phyloP scores from a whole-genome alignment of 768 basidiomycete species.

The Melanogaster broomeanus region DNA sequence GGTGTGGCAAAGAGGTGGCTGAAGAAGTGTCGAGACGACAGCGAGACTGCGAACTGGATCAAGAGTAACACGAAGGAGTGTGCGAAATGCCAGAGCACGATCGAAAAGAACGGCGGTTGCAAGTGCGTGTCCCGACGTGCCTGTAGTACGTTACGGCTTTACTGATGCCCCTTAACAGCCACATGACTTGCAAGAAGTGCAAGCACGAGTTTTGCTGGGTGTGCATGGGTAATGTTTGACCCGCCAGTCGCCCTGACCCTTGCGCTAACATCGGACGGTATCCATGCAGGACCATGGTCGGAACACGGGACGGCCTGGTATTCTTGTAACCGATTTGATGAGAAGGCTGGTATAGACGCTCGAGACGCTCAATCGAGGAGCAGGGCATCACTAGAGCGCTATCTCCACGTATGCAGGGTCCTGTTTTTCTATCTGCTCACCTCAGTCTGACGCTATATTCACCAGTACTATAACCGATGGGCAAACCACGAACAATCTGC shows the following conservation, averaged over 20 bases:
- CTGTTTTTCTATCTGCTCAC: not conserved
- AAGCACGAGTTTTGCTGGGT: constrained; percentile 99
- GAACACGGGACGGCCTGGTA: constrained; percentile 99
- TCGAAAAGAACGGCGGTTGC: constrained; percentile 99
- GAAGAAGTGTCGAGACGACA: constrained; percentile 96
- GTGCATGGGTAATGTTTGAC: constrained; percentile 77
- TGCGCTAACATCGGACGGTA: constrained; percentile 12
- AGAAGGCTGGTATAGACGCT: constrained; percentile 83
- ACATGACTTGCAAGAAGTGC: constrained; percentile 99
- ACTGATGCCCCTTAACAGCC: constrained; percentile 49
- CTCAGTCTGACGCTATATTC: constrained; percentile 1
- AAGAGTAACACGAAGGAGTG: constrained; percentile 99
- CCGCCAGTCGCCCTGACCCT: not conserved
- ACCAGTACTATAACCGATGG: constrained; percentile 98
- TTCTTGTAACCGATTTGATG: constrained; percentile 96
- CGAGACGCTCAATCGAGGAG: constrained; percentile 91
- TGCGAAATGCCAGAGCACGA: constrained; percentile 92
- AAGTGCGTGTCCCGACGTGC: constrained; percentile 80
- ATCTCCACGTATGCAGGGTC: constrained; percentile 77
- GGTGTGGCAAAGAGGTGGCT: constrained; percentile 89
- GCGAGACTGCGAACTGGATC: constrained; percentile 99
- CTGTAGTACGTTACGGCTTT: constrained; percentile 55
- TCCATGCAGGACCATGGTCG: constrained; percentile 80
- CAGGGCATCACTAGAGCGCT: constrained; percentile 90
- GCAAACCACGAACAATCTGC: constrained; percentile 99